Base-by-base conservation (phyloP, 2,329 filamentous ascomycete species). In the Aspergillus pseudonomiae region DNA sequence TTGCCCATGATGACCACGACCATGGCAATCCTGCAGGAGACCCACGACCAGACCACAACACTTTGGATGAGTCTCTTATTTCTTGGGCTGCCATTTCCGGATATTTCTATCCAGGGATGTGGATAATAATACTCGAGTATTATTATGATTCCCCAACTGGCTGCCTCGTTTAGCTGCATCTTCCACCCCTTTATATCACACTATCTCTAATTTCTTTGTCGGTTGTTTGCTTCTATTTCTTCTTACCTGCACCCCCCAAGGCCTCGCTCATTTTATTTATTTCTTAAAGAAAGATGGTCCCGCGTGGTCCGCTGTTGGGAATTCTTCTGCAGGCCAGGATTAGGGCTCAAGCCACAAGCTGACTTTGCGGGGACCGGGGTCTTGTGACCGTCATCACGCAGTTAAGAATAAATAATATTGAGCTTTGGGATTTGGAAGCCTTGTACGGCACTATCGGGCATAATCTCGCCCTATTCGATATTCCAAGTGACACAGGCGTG, bases 21-120 rank as follows among this genome's bases (percentile, higher is more conserved):
- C 61, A 60, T 52, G 60, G 59, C 57, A 59, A 66, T 61, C 67
- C 60, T 66, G 65, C 61, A 61, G 50, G 58, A 60, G 58, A 62
- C 61, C 45, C 63, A 54, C 58, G 57, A 60, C 59, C 58, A 60
- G 57, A 34, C 26, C 53, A 56, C n/a, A 26, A 14, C 52, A 54
- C 36, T 45, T 58, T 53, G 34, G 54, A 62, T 62, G 43, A 53
- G 48, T 63, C 43, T 63, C 53, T 62, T 60, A 59, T 61, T 46
- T 57, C 28, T 53, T 52, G 30, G 54, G 30, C 46, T 52, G 36
- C 53, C 48, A 9, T 48, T 45, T 59, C 12, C 46, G 43, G 57
- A 39, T n/a, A 45, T 32, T 39, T 62, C 46, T 53, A 59, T 59
- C 61, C 36, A 63, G 56, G 61, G 61, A 55, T 55, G 52, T 55